These are phyloP conservation scores for Kodamaea fukazawae DNA, from an alignment of 805 yeast species.

Conservation along the genomic window DNA sequence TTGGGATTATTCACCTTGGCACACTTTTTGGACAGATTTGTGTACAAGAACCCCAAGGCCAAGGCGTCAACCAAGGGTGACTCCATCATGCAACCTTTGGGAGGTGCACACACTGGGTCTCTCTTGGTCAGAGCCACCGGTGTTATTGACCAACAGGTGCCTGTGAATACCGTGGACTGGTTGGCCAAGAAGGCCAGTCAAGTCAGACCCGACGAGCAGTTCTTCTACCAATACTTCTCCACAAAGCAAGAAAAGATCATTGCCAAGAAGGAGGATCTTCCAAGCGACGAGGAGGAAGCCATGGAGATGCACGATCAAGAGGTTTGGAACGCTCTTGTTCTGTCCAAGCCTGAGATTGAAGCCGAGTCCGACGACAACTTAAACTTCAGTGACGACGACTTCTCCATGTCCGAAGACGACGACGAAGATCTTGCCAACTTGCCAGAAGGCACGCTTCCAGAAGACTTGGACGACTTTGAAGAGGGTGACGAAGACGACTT, in stretches of 20 bases:
- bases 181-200: conserved; percentile 56
- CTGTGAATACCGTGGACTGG: conserved; percentile 89
- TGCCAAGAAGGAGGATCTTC: conserved; percentile 23
- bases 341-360: conserved; percentile 70
- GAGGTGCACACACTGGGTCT: conserved; percentile 75
- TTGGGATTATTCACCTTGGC: conserved; percentile 81
- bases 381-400: conserved; percentile 42
- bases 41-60: conserved; percentile 86
- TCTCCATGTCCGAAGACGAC: conserved; percentile 20
- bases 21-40: conserved; percentile 93
- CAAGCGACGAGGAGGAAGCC: conserved; percentile 36
- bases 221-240: conserved; percentile 82
- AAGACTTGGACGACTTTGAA: conserved; percentile 21
- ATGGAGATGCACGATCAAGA: conserved; percentile 62
- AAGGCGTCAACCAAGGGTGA: conserved; percentile 74
- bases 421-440: conserved; percentile 22
- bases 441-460: conserved; percentile 13
- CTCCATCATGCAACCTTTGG: conserved; percentile 96
- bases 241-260: conserved; percentile 47
- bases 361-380: conserved; percentile 34
- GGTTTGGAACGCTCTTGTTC: conserved; percentile 77
- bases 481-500: conserved; percentile 25
- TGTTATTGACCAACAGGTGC: conserved; percentile 43
- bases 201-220: conserved; percentile 82
- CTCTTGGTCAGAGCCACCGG: conserved; percentile 65